Conservation (phyloP, 1,139 yeast genomes). For the Sugiyamaella grinbergsii region DNA sequence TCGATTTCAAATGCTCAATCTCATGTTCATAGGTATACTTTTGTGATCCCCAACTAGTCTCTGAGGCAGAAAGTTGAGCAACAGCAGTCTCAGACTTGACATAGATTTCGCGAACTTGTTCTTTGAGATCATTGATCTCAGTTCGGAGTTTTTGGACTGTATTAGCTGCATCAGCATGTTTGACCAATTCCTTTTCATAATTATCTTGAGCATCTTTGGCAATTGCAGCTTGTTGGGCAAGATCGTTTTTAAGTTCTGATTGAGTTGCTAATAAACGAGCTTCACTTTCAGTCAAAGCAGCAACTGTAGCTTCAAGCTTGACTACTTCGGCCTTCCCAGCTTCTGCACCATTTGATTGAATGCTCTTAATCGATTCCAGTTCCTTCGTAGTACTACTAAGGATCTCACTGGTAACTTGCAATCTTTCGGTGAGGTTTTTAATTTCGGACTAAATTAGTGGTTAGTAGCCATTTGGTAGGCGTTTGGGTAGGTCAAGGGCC, state of each 20-base stretch:
- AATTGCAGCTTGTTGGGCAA: slow-evolving; percentile 54
- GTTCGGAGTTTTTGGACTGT: slow-evolving; percentile 51
- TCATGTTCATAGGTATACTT: slow-evolving; percentile 55
- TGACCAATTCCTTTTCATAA: slow-evolving; percentile 59
- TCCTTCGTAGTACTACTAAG: slow-evolving; percentile 33
- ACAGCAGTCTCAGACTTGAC: slow-evolving; percentile 41
- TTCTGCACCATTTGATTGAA: slow-evolving; percentile 32
- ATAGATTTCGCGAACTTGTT: slow-evolving; percentile 45
- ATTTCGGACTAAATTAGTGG: slow-evolving; percentile 46
- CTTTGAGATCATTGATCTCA: slow-evolving; percentile 46
- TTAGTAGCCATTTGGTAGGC: too few species aligned
- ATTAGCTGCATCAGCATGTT: slow-evolving; percentile 57
- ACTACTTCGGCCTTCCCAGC: slow-evolving; percentile 41
- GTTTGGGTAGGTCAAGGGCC: too few species aligned
- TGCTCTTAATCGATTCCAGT: slow-evolving; percentile 30
- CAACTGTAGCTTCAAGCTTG: slow-evolving; percentile 47
- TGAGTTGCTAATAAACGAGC: slow-evolving; percentile 33
- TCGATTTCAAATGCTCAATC: slow-evolving; percentile 49
- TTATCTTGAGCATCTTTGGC: slow-evolving; percentile 57
- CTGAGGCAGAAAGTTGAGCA: slow-evolving; percentile 42
- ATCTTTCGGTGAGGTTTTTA: slow-evolving; percentile 43
- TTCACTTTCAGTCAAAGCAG: slow-evolving; percentile 50
- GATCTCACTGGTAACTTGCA: slow-evolving; percentile 42
- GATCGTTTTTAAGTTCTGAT: slow-evolving; percentile 46
- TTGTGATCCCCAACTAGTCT: slow-evolving; percentile 51